phyloP scores from a whole-genome alignment of 768 basidiomycete genomes.

The Tylopilus rubrobrunneus region DNA sequence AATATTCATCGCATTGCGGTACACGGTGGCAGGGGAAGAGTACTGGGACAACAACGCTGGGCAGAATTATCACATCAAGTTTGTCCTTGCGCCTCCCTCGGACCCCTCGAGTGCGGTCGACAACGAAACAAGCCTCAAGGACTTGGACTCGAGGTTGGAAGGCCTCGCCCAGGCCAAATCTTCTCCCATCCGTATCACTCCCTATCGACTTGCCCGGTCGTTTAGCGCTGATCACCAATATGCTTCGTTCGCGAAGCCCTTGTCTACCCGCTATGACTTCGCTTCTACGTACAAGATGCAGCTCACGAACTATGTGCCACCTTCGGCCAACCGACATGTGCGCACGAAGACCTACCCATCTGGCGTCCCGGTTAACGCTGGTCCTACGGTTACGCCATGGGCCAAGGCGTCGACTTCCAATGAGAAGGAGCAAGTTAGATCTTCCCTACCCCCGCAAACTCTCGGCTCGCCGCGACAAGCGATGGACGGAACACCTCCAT shows the following conservation, averaged over 20 bases:
- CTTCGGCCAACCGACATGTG: constrained; percentile 19
- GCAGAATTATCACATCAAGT: constrained; percentile 73
- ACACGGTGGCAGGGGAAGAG: constrained; percentile 65
- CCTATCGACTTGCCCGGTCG: constrained; percentile 19
- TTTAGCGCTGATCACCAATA: constrained; percentile 26
- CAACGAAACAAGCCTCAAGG: constrained; percentile 45
- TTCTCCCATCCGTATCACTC: constrained; percentile 11
- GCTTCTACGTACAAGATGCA: constrained; percentile 46
- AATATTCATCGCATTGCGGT: constrained; percentile 74
- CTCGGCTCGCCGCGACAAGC: constrained; percentile 22
- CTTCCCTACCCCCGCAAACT: constrained; percentile 8
- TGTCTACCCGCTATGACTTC: constrained; percentile 59
- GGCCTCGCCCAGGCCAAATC: constrained; percentile 45
- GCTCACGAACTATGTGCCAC: constrained; percentile 3
- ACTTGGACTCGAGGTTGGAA: constrained; percentile 66
- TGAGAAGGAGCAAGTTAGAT: not conserved
- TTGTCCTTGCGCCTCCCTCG: constrained; percentile 35
- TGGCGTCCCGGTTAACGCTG: constrained; percentile 35
- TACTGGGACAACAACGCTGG: constrained; percentile 91
- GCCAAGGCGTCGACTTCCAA: constrained; percentile 8
- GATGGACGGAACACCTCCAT: constrained; percentile 6
- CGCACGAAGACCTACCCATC: constrained; percentile 51
- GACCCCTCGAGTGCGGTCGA: constrained; percentile 31
- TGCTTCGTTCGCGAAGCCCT: constrained; percentile 32
- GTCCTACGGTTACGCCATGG: constrained; percentile 39